A percentile compares a stretch with the other conserved stretches of the same genome.
Conservation (phyloP, 768 basidiomycete species). For the Postia placenta region DNA sequence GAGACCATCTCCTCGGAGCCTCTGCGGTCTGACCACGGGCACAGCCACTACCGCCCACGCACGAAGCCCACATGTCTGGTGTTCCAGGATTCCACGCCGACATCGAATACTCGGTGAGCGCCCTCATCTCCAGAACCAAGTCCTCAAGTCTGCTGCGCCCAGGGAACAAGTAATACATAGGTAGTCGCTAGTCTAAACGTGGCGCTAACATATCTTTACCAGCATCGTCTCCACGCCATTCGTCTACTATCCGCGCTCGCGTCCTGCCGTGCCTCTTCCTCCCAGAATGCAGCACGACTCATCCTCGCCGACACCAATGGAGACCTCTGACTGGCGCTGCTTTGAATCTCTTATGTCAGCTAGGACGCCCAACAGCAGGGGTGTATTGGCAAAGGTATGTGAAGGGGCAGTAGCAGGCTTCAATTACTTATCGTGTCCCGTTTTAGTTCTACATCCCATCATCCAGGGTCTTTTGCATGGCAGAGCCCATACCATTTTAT, state of each 20-base stretch:
- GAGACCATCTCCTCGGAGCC: neutral
- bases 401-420: too few relatives aligned
- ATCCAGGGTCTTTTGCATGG: constrained; percentile 52
- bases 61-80: constrained; percentile 60
- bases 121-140: constrained; percentile 47
- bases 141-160: constrained; percentile 43
- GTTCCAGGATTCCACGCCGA: constrained; percentile 67
- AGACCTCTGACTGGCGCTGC: constrained; percentile 44
- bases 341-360: constrained; percentile 32
- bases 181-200: too few relatives aligned
- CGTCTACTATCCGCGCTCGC: constrained; percentile 59
- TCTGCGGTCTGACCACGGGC: too few relatives aligned
- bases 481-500: constrained; percentile 62
- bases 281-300: constrained; percentile 28
- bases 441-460: constrained; percentile 47
- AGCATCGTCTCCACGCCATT: constrained; percentile 58
- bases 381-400: constrained; percentile 32
- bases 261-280: constrained; percentile 50
- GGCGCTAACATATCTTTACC: too few relatives aligned
- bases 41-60: constrained; percentile 68
- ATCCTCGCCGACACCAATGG: constrained; percentile 33
- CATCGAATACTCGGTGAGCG: constrained; percentile 57
- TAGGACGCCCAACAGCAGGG: constrained; percentile 13
- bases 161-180: constrained; percentile 41
- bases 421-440: too few relatives aligned